Conservation (phyloP, 2,329 filamentous ascomycete species). For the Fusarium falciforme region DNA sequence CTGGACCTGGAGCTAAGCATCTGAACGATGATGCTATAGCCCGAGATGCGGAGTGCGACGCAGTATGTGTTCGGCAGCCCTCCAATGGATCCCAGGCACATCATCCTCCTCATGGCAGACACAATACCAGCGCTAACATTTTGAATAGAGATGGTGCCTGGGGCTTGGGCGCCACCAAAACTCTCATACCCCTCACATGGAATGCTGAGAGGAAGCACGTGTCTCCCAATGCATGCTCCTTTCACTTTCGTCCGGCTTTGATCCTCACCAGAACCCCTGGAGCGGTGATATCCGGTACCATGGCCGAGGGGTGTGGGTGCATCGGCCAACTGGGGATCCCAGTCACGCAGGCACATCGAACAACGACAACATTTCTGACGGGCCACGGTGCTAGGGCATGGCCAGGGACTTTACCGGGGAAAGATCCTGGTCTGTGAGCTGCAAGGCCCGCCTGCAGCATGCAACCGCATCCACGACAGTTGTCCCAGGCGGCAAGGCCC, state of each 20-base stretch:
- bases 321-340: conserved; percentile 17
- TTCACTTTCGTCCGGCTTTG: conserved; percentile 2
- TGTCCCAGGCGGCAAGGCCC: conserved; percentile 36
- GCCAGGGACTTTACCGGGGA: conserved; percentile 38
- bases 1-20: neutral
- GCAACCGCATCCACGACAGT: conserved; percentile 39
- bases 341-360: conserved; percentile 18
- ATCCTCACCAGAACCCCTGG: conserved; percentile 23
- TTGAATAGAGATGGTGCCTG: conserved; percentile 1
- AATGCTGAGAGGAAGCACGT: conserved; percentile 19
- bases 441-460: conserved; percentile 43
- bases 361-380: conserved; percentile 34
- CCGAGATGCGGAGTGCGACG: neutral
- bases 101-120: neutral
- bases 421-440: conserved; percentile 36
- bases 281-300: conserved; percentile 41
- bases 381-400: conserved; percentile 36
- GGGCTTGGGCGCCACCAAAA: neutral
- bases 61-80: neutral
- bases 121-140: neutral
- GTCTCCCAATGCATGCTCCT: conserved; percentile 15
- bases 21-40: neutral
- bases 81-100: neutral
- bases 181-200: neutral
- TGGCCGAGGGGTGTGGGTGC: conserved; percentile 37